Base-by-base conservation (phyloP, 2,329 filamentous ascomycete species). In the Dryadomyces quercus-mongolicae region DNA sequence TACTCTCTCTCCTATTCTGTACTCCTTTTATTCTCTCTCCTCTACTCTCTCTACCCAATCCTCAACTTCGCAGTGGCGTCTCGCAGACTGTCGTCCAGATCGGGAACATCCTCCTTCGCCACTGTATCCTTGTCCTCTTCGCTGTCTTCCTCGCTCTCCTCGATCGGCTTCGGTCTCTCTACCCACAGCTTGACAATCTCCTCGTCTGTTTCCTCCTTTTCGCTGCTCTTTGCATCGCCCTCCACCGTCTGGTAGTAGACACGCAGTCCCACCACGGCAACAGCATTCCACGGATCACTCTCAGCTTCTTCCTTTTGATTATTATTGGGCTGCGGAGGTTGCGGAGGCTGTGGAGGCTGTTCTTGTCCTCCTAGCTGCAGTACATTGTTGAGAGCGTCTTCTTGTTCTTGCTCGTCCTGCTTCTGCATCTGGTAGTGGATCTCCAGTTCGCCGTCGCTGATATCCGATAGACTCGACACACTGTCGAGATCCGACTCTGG, bases 251-350 rank as follows among this genome's bases (percentile, higher is more conserved):
- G 74, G 64, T 77, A 74, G 63, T 82, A 84, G 7, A 84, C 72
- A 20, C 78, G 73, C 54, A 84, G 66, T 0, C 81, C 80, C 0
- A 84, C 73, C 15, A 82, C 78, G 16, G 72, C 77, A 12, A 83
- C 72, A 0, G 81, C 80, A 61, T 83, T 83, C 81, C 81, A 84
- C 0, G 78, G 74, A 31, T 81, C 74, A 36, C 67, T 69, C 60
- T 77, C 74, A n/a, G n/a, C n/a, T 38, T 78, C 73, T 56, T 74
- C 72, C 31, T 69, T 68, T 21, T 73, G 70, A 31, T n/a, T n/a
- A n/a, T n/a, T n/a, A n/a, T n/a, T n/a, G n/a, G n/a, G n/a, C n/a
- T 76, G 36, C 36, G 10, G 36, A 5, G 36, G 36, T 31, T 8
- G 4, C 25, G 25, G 25, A 31, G 25, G 25, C 25, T 31, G 25